Conservation (phyloP, 345 rosid genomes). For the Acer campestre region DNA sequence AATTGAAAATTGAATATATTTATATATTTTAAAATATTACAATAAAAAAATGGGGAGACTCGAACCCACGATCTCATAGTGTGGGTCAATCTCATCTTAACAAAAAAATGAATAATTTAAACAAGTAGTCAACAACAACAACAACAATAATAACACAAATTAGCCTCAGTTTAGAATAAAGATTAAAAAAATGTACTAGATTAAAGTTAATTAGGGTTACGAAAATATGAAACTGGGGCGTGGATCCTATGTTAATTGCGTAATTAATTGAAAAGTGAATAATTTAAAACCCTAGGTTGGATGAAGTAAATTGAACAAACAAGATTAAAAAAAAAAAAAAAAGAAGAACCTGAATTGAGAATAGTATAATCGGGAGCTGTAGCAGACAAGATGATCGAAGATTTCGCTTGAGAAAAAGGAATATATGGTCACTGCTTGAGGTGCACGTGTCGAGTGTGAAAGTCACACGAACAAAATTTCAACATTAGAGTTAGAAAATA, state of each 20-base stretch:
- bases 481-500: too few species aligned
- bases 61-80: too few species aligned
- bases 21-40: too few species aligned
- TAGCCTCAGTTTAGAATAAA: neutral
- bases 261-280: neutral
- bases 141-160: neutral
- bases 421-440: conserved; percentile 8
- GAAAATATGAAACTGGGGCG: too few species aligned
- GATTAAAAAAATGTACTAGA: neutral
- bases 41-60: too few species aligned
- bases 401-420: conserved; percentile 10
- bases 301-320: neutral
- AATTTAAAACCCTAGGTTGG: conserved; percentile 16
- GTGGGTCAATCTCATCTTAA: too few species aligned
- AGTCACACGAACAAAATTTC: neutral
- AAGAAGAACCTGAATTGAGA: neutral
- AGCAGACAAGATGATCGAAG: conserved; percentile 14
- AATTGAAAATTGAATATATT: too few species aligned
- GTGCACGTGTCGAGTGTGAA: conserved; percentile 16
- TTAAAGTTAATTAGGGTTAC: neutral
- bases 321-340: neutral
- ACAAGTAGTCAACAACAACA: neutral
- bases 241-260: too few species aligned
- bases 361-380: conserved; percentile 6
- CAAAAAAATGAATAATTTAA: too few species aligned